Conservation (phyloP, 768 basidiomycete species). For the Calocera viscosa region DNA sequence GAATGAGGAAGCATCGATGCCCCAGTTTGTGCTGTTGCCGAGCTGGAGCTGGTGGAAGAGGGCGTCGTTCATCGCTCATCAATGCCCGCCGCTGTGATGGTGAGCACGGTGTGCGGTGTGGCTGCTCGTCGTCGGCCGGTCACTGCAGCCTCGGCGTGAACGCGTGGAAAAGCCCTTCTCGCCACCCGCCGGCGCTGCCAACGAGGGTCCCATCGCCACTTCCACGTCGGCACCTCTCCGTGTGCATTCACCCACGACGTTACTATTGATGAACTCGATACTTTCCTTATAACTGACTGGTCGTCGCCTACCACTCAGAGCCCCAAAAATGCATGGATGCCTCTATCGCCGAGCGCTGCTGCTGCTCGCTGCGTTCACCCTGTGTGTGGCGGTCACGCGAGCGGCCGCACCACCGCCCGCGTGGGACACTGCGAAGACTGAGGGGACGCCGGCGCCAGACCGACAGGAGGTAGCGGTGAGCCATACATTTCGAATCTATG, state of each 20-base stretch:
- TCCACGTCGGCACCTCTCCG: not conserved
- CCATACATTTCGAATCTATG: not conserved
- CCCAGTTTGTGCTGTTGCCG: slow-evolving; percentile 7
- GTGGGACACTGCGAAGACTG: not conserved
- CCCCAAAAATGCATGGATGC: not conserved
- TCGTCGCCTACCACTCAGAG: not conserved
- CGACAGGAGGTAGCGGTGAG: not conserved
- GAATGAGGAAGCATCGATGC: not conserved
- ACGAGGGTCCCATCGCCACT: not conserved
- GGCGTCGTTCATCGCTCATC: slow-evolving; percentile 1
- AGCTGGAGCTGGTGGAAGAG: not conserved
- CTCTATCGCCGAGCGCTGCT: not conserved
- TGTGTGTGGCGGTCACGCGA: not conserved
- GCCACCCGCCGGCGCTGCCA: not conserved
- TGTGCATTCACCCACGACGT: not conserved
- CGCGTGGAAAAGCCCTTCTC: not conserved
- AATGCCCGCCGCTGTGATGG: too few relatives aligned
- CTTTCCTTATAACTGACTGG: not conserved
- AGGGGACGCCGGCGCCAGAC: not conserved
- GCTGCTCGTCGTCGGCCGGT: too few relatives aligned
- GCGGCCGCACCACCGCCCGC: not conserved
- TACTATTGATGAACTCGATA: not conserved
- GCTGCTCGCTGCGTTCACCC: not conserved
- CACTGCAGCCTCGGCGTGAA: too few relatives aligned
- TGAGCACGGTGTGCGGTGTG: too few relatives aligned